phyloP scores from a whole-genome alignment of 805 yeast genomes.

The Yamadazyma paraphyllophila region DNA sequence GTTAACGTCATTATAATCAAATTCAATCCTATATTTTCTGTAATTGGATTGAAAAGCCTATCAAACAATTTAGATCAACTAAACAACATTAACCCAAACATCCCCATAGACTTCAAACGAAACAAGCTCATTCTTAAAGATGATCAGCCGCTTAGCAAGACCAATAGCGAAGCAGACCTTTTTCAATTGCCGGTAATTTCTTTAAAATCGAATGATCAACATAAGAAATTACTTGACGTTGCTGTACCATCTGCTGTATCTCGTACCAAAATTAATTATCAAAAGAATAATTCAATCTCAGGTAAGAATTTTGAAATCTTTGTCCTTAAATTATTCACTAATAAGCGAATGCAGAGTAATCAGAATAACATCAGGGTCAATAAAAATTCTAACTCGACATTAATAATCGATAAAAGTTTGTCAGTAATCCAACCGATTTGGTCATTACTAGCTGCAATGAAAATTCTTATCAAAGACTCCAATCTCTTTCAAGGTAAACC shows the following conservation, averaged over 20 bases:
- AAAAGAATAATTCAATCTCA: constrained; percentile 9
- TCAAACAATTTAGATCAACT: constrained; percentile 16
- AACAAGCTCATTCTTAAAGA: constrained; percentile 6
- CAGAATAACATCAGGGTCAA: constrained; percentile 7
- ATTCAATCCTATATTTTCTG: constrained; percentile 13
- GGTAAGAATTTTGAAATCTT: constrained; percentile 16
- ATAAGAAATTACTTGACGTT: constrained; percentile 7
- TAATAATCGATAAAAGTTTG: constrained; percentile 12
- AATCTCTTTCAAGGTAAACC: constrained; percentile 28
- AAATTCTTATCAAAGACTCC: constrained; percentile 28
- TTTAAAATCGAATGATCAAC: constrained; percentile 5
- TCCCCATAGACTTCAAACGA: constrained; percentile 15
- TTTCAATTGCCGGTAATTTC: constrained; percentile 10
- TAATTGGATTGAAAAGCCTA: constrained; percentile 12
- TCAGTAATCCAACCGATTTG: constrained; percentile 38
- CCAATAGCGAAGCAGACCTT: background rate
- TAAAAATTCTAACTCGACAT: constrained; percentile 13
- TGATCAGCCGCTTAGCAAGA: constrained; percentile 1
- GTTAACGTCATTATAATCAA: constrained; percentile 13
- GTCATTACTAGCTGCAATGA: constrained; percentile 41
- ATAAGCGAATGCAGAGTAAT: background rate
- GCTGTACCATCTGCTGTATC: constrained; percentile 11
- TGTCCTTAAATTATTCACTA: constrained; percentile 12
- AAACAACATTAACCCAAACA: constrained; percentile 11
- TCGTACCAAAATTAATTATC: constrained; percentile 7